Evolutionary conservation across 2,329 filamentous ascomycete species (phyloP), one percentile per base, ranked within the genome.

Genomic region (Ceratocystis alfenasii): DNA sequence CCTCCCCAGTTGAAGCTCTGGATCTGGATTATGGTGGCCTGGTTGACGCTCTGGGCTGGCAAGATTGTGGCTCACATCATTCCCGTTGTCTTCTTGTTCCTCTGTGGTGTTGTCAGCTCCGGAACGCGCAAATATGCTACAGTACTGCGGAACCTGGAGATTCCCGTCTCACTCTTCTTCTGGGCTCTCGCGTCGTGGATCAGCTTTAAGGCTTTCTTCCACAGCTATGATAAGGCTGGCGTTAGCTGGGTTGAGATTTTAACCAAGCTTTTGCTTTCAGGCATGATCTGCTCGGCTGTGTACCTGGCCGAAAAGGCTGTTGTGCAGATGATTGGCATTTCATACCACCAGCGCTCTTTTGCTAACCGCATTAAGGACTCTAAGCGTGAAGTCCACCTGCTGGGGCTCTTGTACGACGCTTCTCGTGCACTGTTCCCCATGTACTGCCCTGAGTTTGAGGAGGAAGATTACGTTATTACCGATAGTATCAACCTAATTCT

Each of bases 391-490:
- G 83, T 97, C 61, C 83, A 85, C 72, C 82, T 97, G 1, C 80
- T 99, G 1, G 87, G 89, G 20, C 78, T 94, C 36, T 84, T 99
- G 65, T 96, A 95, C 74, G 92, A 97, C 69, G 91, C 92, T 22
- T 96, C 93, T 2, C 83, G 91, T 64, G 82, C 85, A 4, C 80
- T 97, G 63, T 99, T 97, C 72, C 94, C 94, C 30, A 88, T 91
- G 76, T 96, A 96, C 77, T 96, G 91, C 76, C 81, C 80, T 28
- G 93, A 97, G 71, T 97, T 99, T 71, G 80, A 83, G 20, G 89
- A 96, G 28, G 94, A 97, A 74, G 94, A 99, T 75, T 89, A 92
- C 73, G 80, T 90, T 71, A 96, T 99, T 73, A 89, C 89, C 72
- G 91, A 96, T 75, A 88, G 86, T 68, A 84, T 91, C 72, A 84